Percentiles rank a stretch among this genome's conserved stretches.
phyloP scores from a whole-genome alignment of 2,329 filamentous ascomycete species.

The Orbilia quercus region DNA sequence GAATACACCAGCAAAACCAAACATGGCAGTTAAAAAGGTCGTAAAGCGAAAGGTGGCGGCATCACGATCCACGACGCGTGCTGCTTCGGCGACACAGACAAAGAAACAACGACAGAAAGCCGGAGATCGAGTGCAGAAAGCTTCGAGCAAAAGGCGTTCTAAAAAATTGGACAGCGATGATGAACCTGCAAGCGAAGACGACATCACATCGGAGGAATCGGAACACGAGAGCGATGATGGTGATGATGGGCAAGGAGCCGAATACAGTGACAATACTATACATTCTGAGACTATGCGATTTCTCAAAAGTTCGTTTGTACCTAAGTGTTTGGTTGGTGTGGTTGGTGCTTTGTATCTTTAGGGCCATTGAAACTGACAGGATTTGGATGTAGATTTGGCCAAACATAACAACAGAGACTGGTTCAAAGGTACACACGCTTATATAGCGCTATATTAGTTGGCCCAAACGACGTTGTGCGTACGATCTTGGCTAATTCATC shows the following conservation, averaged over 20 bases:
- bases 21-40: constrained; percentile 9
- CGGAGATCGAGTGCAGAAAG: neutral
- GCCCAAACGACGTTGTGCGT: no score
- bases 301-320: constrained; percentile 63
- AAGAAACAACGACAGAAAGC: neutral
- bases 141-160: neutral
- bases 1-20: constrained; percentile 12
- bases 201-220: neutral
- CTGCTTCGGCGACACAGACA: constrained; percentile 3
- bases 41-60: constrained; percentile 18
- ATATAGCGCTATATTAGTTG: constrained; percentile 5
- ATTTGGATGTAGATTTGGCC: constrained; percentile 68
- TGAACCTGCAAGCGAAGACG: constrained; percentile 9
- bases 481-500: neutral
- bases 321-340: no score
- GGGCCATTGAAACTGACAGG: no score
- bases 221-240: neutral
- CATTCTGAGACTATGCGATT: constrained; percentile 72
- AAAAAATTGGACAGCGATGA: constrained; percentile 2
- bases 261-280: constrained; percentile 68
- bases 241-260: constrained; percentile 4
- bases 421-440: constrained; percentile 72
- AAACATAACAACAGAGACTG: constrained; percentile 71
- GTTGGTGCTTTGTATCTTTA: neutral
- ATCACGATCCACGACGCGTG: constrained; percentile 30